These are phyloP conservation scores for Aspergillus pseudoterreus DNA, from an alignment of 2,329 filamentous ascomycete genomes.

Conservation along the genomic window DNA sequence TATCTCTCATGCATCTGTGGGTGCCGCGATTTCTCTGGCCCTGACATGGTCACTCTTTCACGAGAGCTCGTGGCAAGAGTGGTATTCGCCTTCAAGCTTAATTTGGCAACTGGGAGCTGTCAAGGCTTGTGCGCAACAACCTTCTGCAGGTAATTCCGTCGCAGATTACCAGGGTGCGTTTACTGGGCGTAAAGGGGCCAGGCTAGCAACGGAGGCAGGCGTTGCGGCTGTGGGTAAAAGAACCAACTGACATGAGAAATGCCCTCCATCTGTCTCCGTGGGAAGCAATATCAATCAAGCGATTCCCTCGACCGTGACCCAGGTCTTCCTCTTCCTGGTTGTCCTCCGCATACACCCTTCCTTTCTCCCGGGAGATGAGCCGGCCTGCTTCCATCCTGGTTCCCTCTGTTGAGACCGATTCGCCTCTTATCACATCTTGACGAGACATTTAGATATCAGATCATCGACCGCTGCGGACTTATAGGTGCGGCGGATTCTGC, in stretches of 20 bases:
- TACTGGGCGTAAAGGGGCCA: constrained; percentile 19
- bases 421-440: neutral
- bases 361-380: neutral
- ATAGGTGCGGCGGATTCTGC: no score
- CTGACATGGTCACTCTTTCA: constrained; percentile 25
- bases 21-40: constrained; percentile 15
- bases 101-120: constrained; percentile 19
- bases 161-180: constrained; percentile 21
- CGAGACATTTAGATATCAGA: neutral
- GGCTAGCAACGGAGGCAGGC: constrained; percentile 21
- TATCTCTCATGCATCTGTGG: constrained; percentile 1
- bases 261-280: constrained; percentile 9
- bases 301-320: constrained; percentile 14
- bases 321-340: constrained; percentile 1
- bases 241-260: constrained; percentile 14
- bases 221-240: constrained; percentile 11
- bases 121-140: constrained; percentile 18
- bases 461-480: no score
- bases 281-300: constrained; percentile 24
- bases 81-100: constrained; percentile 21
- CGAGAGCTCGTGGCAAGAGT: constrained; percentile 28
- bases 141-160: constrained; percentile 24
- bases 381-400: neutral
- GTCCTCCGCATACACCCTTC: neutral
- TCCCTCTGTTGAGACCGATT: neutral